Percentiles rank a stretch among this genome's conserved stretches.
These are phyloP conservation scores for Spathaspora sp. DNA, from an alignment of 1,139 yeast species.

Conservation along the genomic window DNA sequence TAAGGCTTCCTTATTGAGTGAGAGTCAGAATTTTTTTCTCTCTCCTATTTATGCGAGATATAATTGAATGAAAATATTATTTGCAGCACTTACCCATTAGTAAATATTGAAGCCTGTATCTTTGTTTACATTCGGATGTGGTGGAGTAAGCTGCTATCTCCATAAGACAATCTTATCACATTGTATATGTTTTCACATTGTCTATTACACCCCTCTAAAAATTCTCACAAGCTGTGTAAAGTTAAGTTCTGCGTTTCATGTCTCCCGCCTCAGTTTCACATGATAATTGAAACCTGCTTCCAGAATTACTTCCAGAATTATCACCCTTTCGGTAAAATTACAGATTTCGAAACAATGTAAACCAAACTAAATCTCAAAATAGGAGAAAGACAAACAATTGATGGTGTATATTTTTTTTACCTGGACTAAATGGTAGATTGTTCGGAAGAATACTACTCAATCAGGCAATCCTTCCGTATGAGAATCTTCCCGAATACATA, in stretches of 20 bases:
- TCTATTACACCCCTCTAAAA: too few relatives aligned
- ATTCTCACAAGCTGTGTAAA: too few relatives aligned
- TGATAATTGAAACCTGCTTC: background rate
- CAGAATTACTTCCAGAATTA: background rate
- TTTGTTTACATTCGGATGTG: too few relatives aligned
- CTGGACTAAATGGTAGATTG: background rate
- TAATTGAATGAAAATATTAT: background rate
- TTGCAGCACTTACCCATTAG: too few relatives aligned
- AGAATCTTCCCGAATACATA: background rate
- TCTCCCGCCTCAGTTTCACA: background rate
- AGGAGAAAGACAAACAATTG: background rate
- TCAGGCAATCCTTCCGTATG: background rate
- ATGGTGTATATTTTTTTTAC: background rate
- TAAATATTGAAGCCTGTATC: too few relatives aligned
- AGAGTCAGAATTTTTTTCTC: background rate
- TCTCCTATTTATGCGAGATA: background rate
- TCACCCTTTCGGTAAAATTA: background rate
- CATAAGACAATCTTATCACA: too few relatives aligned
- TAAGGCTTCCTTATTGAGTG: background rate
- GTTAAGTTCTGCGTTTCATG: too few relatives aligned
- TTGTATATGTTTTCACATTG: too few relatives aligned
- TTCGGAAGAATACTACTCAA: background rate
- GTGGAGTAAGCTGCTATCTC: too few relatives aligned
- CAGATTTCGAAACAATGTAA: background rate
- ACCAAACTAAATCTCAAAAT: background rate